Evolutionary conservation across 2,329 filamentous ascomycete genomes (phyloP).

Genomic region (Botrytis porri): DNA sequence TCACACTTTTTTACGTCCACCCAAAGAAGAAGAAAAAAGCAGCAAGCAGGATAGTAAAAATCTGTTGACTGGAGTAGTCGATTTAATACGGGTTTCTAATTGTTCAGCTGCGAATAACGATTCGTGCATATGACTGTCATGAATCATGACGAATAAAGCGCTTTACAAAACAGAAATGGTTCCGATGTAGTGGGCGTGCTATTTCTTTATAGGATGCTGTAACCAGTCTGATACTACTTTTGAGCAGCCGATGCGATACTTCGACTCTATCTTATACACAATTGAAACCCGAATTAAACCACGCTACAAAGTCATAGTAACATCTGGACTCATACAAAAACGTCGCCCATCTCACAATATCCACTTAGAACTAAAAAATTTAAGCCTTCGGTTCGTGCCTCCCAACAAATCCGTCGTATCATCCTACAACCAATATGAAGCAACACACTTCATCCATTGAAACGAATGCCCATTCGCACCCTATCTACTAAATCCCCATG

Average conservation of each 20-base stretch:
- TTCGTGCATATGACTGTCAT: background rate
- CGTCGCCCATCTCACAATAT: background rate
- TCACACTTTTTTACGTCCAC: no score
- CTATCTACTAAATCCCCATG: background rate
- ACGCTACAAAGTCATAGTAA: background rate
- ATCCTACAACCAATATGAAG: background rate
- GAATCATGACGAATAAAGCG: background rate
- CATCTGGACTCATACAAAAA: background rate
- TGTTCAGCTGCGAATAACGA: no score
- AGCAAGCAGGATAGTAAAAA: background rate
- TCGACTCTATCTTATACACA: background rate
- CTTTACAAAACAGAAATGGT: no score
- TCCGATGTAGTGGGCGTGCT: background rate
- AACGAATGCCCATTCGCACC: background rate
- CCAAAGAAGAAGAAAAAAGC: background rate
- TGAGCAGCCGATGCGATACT: background rate
- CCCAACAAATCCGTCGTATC: background rate
- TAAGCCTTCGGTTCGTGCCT: background rate
- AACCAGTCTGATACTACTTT: background rate
- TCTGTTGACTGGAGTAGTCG: no score
- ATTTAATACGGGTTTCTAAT: background rate
- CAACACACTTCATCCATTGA: background rate
- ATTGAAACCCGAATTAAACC: background rate
- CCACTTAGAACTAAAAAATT: background rate
- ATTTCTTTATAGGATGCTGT: background rate